Evolutionary conservation across 2,329 filamentous ascomycete species (phyloP), one percentile per base, ranked within the genome.

Genomic region (Fusarium sp.): DNA sequence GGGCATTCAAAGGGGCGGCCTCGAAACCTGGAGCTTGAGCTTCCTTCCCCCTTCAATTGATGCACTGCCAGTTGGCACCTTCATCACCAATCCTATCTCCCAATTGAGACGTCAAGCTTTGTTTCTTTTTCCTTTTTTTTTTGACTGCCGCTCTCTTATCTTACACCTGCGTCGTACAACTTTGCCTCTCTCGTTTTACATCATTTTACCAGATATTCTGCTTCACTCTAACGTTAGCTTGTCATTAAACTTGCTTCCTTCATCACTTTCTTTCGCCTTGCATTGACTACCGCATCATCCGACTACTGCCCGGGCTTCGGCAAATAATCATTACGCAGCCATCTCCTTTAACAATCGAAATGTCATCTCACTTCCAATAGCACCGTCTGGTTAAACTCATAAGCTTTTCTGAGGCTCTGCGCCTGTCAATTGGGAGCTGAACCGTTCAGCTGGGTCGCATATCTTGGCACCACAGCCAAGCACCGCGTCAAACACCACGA

Each of bases 291-390:
- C 28, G 37, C 56, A 41, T 37, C 47, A 39, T 41, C 33, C 22
- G 5, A 22, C 22, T 11, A 22, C 53, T 33, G 30, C 15, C 20
- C 45, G 11, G 11, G 26, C 43, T 26, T 33, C 33, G 48, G 28
- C 51, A 13, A 30, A 17, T 39, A 19, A 28, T 32, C 35, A 35
- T 47, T 30, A 19, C 33, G 54, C 43, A 41, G 26, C 40, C 40
- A 32, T 32, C 15, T 26, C 24, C 39, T 22, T 19, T 45, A 40
- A 22, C 24, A 45, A 54, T 50, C 33, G 55, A 47, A 55, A 72
- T 72, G 70, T 54, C 63, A 52, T 61, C 53, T 47, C 51, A 52
- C 35, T 67, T 68, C 44, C 56, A 66, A 58, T 66, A 67, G 40
- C 53, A 52, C 22, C 20, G 9, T 55, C 20, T 47, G 45, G 20